Evolutionary conservation across 352 stramenopile species (phyloP).

Genomic region (Pythium dissotocum): DNA sequence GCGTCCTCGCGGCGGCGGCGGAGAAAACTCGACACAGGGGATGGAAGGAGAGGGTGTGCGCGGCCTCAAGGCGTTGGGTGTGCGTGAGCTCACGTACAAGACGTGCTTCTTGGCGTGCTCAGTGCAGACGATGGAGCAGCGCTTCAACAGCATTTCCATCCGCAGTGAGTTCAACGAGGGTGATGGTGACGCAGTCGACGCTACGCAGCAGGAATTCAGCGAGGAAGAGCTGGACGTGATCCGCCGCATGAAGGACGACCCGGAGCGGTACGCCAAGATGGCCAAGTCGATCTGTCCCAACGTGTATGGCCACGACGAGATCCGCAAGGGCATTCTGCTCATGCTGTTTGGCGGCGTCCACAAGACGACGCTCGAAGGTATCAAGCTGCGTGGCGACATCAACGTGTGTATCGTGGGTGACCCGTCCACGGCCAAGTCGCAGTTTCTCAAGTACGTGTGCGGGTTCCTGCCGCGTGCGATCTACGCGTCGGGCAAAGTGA

Average conservation of each 20-base stretch:
- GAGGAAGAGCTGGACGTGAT: conserved; percentile 93
- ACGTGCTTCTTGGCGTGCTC: conserved; percentile 96
- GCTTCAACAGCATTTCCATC: conserved; percentile 87
- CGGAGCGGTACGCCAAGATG: conserved; percentile 93
- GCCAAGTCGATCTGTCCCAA: conserved; percentile 94
- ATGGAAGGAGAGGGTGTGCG: conserved; percentile 92
- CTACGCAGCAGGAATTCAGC: conserved; percentile 80
- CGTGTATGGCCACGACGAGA: conserved; percentile 98
- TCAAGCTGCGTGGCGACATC: conserved; percentile 98
- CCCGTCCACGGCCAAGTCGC: conserved; percentile 97
- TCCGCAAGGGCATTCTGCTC: conserved; percentile 93
- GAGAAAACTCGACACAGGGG: conserved; percentile 71
- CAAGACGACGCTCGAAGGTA: conserved; percentile 96
- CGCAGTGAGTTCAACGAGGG: conserved; percentile 73
- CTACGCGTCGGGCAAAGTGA: conserved; percentile 99
- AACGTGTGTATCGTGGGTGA: conserved; percentile 99
- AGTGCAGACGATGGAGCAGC: conserved; percentile 91
- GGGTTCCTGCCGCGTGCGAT: conserved; percentile 93
- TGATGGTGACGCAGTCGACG: conserved; percentile 27
- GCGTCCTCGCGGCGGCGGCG: conserved; percentile 28
- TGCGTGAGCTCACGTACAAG: conserved; percentile 98
- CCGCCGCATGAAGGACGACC: conserved; percentile 88
- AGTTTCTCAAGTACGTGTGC: conserved; percentile 98
- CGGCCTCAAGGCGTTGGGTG: conserved; percentile 94
- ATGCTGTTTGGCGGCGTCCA: conserved; percentile 98